phyloP scores from a whole-genome alignment of 2,329 filamentous ascomycete genomes.

The Alternaria consortialis region DNA sequence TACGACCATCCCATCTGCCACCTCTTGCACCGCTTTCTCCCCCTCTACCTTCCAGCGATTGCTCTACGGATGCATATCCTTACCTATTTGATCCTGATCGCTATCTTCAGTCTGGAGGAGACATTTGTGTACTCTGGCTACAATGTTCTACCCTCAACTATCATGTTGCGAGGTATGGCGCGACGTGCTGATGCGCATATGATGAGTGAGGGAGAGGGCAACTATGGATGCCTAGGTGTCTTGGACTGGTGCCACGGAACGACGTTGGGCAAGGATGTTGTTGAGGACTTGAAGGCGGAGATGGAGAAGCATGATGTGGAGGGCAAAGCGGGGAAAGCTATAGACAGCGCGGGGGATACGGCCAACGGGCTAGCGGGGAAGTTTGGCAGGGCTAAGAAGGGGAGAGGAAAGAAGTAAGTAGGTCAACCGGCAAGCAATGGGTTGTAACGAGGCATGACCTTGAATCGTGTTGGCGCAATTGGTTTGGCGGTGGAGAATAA shows the following conservation, averaged over 20 bases:
- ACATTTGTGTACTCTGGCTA: slow-evolving; percentile 75
- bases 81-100: slow-evolving; percentile 73
- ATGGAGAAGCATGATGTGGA: slow-evolving; percentile 64
- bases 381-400: slow-evolving; percentile 40
- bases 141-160: slow-evolving; percentile 65
- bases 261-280: slow-evolving; percentile 64
- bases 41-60: slow-evolving; percentile 71
- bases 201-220: slow-evolving; percentile 63
- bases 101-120: slow-evolving; percentile 71
- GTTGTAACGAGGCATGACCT: not conserved
- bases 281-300: slow-evolving; percentile 64
- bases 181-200: slow-evolving; percentile 68
- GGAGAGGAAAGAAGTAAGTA: slow-evolving; percentile 35
- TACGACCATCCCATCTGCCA: slow-evolving; percentile 74
- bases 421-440: not conserved
- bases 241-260: slow-evolving; percentile 53
- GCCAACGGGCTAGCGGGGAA: slow-evolving; percentile 42
- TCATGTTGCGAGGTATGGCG: slow-evolving; percentile 66
- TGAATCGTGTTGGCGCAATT: slow-evolving; percentile 2
- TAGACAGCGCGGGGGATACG: slow-evolving; percentile 44
- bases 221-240: slow-evolving; percentile 70
- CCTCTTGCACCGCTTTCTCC: slow-evolving; percentile 69
- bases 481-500: slow-evolving; percentile 3
- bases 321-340: slow-evolving; percentile 51
- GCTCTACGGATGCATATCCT: slow-evolving; percentile 74